These are phyloP conservation scores for Sutorius australiensis DNA, from an alignment of 768 basidiomycete species.

Conservation along the genomic window DNA sequence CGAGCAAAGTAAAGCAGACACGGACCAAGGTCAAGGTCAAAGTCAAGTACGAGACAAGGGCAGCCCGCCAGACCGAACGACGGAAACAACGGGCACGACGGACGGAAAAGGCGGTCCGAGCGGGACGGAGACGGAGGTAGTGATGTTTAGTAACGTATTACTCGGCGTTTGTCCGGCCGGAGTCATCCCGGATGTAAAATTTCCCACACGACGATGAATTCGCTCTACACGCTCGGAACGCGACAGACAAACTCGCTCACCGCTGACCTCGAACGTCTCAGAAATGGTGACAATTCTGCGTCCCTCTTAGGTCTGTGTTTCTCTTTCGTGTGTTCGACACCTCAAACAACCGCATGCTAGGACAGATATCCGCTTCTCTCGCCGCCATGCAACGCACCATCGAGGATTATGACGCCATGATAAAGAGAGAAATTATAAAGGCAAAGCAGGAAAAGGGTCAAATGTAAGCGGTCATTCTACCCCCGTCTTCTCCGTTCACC, in stretches of 20 bases:
- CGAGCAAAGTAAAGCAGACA: not conserved
- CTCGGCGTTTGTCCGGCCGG: slow-evolving; percentile 17
- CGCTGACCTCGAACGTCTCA: slow-evolving; percentile 79
- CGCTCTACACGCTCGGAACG: slow-evolving; percentile 89
- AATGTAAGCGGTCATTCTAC: slow-evolving; percentile 51
- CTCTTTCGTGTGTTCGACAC: not conserved
- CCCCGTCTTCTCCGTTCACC: slow-evolving; percentile 1
- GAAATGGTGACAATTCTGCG: slow-evolving; percentile 74
- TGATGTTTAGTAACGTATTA: not conserved
- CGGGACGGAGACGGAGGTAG: slow-evolving; percentile 58
- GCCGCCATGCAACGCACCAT: slow-evolving; percentile 91
- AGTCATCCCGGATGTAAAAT: slow-evolving; percentile 1
- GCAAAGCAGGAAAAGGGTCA: slow-evolving; percentile 96
- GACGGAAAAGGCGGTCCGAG: slow-evolving; percentile 67
- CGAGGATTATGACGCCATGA: slow-evolving; percentile 97
- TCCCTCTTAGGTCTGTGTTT: slow-evolving; percentile 72
- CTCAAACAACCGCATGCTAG: slow-evolving; percentile 42
- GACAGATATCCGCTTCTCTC: slow-evolving; percentile 98
- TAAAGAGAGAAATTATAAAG: slow-evolving; percentile 92
- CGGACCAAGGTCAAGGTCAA: slow-evolving; percentile 24
- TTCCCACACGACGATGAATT: slow-evolving; percentile 66
- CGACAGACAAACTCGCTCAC: slow-evolving; percentile 87
- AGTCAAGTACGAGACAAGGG: slow-evolving; percentile 68
- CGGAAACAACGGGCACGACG: slow-evolving; percentile 61
- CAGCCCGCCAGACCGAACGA: slow-evolving; percentile 56